Percentiles rank a stretch among this genome's conserved stretches.
phyloP scores from a whole-genome alignment of 2,329 filamentous ascomycete genomes.

The Beauveria sp. region DNA sequence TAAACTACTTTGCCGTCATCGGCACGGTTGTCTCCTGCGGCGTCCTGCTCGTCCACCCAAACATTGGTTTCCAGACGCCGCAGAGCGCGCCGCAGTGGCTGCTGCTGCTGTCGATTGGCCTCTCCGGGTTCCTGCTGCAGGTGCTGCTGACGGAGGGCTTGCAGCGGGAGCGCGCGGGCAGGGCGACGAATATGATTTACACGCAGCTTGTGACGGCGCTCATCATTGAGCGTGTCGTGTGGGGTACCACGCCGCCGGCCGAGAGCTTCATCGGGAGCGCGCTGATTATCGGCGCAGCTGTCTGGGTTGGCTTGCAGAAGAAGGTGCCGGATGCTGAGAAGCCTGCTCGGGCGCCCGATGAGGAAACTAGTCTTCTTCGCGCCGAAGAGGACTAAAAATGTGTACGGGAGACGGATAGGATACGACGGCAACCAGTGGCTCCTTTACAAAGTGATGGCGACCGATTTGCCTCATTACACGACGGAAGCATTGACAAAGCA shows the following conservation, averaged over 20 bases:
- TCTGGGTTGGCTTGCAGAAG: constrained; percentile 37
- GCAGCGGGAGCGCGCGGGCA: constrained; percentile 52
- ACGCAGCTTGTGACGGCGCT: constrained; percentile 28
- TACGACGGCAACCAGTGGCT: background rate
- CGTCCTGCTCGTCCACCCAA: constrained; percentile 43
- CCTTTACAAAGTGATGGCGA: background rate
- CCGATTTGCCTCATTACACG: background rate
- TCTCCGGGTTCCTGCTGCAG: constrained; percentile 72
- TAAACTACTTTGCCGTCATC: constrained; percentile 68
- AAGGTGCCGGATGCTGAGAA: constrained; percentile 20
- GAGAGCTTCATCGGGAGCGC: constrained; percentile 31
- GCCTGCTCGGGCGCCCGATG: constrained; percentile 19
- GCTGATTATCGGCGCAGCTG: constrained; percentile 33
- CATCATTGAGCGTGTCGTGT: constrained; percentile 33
- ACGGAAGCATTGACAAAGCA: background rate
- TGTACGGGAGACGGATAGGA: background rate
- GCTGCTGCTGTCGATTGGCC: constrained; percentile 53
- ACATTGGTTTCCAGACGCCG: constrained; percentile 31
- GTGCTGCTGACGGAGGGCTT: constrained; percentile 68
- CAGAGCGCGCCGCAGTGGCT: constrained; percentile 25
- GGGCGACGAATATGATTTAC: constrained; percentile 26
- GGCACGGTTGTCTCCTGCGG: constrained; percentile 59
- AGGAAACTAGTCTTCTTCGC: constrained; percentile 27
- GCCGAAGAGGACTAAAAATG: background rate
- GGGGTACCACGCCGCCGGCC: constrained; percentile 33